phyloP scores from a whole-genome alignment of 116 monocot genomes.

The Iris pallida region DNA sequence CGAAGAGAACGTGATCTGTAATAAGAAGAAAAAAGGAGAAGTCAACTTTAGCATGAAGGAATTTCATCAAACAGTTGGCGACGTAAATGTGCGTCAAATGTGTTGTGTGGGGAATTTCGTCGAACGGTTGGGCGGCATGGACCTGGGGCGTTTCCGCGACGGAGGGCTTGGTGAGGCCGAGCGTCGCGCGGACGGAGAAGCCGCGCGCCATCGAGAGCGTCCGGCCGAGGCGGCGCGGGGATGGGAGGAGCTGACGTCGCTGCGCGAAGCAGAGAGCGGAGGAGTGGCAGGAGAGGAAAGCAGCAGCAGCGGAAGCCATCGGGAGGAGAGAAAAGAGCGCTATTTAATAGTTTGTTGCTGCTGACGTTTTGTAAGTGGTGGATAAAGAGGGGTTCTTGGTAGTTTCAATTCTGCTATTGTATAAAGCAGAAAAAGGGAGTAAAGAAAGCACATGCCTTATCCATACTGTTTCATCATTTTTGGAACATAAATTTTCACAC shows the following conservation, averaged over 20 bases:
- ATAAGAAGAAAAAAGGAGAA: not conserved
- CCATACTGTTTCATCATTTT: too few species aligned
- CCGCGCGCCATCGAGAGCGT: not conserved
- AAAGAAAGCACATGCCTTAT: too few species aligned
- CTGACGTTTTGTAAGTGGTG: too few species aligned
- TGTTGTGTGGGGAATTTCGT: not conserved
- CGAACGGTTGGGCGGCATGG: not conserved
- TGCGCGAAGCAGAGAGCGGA: not conserved
- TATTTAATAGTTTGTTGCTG: too few species aligned
- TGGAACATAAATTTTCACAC: too few species aligned
- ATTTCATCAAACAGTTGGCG: constrained; percentile 18
- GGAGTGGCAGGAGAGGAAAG: not conserved
- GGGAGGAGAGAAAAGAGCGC: too few species aligned
- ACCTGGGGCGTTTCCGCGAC: constrained; percentile 71
- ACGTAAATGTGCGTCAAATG: not conserved
- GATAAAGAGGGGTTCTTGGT: too few species aligned
- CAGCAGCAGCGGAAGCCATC: not conserved
- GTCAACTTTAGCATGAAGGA: not conserved
- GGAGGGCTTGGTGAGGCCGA: constrained; percentile 74
- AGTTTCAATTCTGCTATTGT: too few species aligned
- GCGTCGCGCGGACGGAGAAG: constrained; percentile 33
- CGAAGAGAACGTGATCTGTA: constrained; percentile 72
- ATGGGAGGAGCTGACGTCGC: not conserved
- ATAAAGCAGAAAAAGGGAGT: too few species aligned
- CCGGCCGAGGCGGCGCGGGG: not conserved